Conservation (phyloP, 140 eudicot genomes). For the Erigeron philadelphicus region DNA sequence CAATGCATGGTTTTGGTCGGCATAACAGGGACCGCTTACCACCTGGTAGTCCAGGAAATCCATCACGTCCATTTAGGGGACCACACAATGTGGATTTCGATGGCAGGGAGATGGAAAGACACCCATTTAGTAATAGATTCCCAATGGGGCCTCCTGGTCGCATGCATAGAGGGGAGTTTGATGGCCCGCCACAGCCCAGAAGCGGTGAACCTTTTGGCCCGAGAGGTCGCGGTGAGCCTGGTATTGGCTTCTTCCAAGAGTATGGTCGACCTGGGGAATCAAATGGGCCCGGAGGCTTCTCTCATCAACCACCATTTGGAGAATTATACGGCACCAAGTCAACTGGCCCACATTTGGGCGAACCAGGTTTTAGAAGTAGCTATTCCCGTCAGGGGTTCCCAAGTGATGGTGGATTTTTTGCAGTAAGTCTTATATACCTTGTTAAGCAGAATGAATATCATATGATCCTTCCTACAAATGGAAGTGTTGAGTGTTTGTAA, state of each 20-base stretch:
- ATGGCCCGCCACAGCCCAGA: conserved; percentile 45
- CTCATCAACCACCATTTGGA: conserved; percentile 47
- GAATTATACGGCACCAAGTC: conserved; percentile 46
- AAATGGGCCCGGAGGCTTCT: conserved; percentile 44
- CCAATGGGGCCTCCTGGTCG: conserved; percentile 52
- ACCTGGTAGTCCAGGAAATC: conserved; percentile 54
- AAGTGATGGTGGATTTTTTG: conserved; percentile 51
- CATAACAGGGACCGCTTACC: conserved; percentile 51
- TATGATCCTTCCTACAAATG: conserved; percentile 16
- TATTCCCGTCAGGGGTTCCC: conserved; percentile 51
- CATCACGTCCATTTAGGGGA: conserved; percentile 49
- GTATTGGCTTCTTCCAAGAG: conserved; percentile 45
- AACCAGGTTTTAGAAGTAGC: conserved; percentile 65
- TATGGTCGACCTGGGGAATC: conserved; percentile 49
- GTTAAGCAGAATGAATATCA: not conserved
- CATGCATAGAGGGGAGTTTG: conserved; percentile 57
- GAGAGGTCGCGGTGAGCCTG: conserved; percentile 53
- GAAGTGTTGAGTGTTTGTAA: conserved; percentile 10
- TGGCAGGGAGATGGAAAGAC: conserved; percentile 52
- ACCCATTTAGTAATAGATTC: conserved; percentile 52
- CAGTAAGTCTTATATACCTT: conserved; percentile 44
- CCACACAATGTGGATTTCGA: conserved; percentile 40
- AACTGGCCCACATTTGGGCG: conserved; percentile 58
- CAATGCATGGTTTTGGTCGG: conserved; percentile 58
- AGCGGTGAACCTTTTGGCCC: conserved; percentile 50